phyloP scores from a whole-genome alignment of 495 filamentous ascomycete species.

The Aspergillus ellipticus region DNA sequence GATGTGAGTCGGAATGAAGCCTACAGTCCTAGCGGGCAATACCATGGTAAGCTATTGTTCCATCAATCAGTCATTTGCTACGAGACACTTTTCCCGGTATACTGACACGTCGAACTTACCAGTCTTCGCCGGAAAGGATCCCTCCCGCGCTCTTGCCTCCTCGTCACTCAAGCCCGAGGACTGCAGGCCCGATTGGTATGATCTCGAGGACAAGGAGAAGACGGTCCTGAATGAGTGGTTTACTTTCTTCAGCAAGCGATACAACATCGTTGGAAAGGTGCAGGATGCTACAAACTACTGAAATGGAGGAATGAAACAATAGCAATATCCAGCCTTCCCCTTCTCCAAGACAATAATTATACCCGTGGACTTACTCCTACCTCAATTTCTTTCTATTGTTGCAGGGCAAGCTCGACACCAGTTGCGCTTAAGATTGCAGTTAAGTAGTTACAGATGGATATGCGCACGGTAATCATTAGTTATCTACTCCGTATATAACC shows the following conservation, averaged over 20 bases:
- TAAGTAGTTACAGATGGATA: slow-evolving; percentile 3
- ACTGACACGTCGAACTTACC: slow-evolving; percentile 7
- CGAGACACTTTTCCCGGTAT: not conserved
- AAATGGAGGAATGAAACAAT: not conserved
- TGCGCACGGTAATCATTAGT: slow-evolving; percentile 11
- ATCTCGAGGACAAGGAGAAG: slow-evolving; percentile 85
- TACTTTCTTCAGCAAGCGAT: slow-evolving; percentile 93
- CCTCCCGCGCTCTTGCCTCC: slow-evolving; percentile 80
- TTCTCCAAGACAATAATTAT: slow-evolving; percentile 7
- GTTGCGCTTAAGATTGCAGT: not conserved
- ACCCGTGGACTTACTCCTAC: slow-evolving; percentile 2
- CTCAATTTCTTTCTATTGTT: not conserved
- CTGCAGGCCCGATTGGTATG: slow-evolving; percentile 77
- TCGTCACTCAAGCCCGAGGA: slow-evolving; percentile 86
- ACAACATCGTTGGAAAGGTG: slow-evolving; percentile 86
- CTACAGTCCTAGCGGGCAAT: slow-evolving; percentile 79
- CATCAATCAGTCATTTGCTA: not conserved
- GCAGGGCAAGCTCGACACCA: not conserved
- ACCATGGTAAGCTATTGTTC: slow-evolving; percentile 62
- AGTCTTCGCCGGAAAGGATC: slow-evolving; percentile 96
- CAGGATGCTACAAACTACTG: slow-evolving; percentile 41
- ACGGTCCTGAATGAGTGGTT: slow-evolving; percentile 83
- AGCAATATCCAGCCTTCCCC: not conserved
- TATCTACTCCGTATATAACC: not conserved
- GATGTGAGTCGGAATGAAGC: slow-evolving; percentile 84